These are phyloP conservation scores for Colletotrichum australisinense DNA, from an alignment of 2,329 filamentous ascomycete genomes.

Conservation along the genomic window DNA sequence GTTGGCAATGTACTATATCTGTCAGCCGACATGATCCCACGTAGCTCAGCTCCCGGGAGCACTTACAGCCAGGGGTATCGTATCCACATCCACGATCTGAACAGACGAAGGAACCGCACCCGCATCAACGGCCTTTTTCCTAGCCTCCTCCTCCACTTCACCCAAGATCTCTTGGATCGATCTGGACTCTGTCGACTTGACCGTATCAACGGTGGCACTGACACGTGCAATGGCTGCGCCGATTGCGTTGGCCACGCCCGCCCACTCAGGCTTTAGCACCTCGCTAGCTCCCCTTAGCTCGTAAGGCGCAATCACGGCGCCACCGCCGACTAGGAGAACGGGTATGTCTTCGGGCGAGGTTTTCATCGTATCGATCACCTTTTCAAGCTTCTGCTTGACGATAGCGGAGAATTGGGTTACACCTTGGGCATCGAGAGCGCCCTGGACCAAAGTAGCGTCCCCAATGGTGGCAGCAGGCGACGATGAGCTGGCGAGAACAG, in stretches of 20 bases:
- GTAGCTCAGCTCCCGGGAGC: no score
- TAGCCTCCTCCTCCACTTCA: slow-evolving; percentile 52
- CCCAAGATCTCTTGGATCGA: slow-evolving; percentile 50
- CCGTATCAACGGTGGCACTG: slow-evolving; percentile 62
- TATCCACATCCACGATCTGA: slow-evolving; percentile 63
- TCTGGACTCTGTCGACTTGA: slow-evolving; percentile 59
- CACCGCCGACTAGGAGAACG: slow-evolving; percentile 72
- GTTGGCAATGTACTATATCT: slow-evolving; percentile 58
- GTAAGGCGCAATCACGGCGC: slow-evolving; percentile 67
- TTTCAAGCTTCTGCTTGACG: slow-evolving; percentile 64
- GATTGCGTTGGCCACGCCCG: slow-evolving; percentile 72
- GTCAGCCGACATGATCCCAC: slow-evolving; percentile 24
- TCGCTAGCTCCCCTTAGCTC: slow-evolving; percentile 64
- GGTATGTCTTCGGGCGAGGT: slow-evolving; percentile 69
- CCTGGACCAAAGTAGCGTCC: slow-evolving; percentile 49
- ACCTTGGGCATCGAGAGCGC: slow-evolving; percentile 44
- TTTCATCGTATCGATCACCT: slow-evolving; percentile 71
- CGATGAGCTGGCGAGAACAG: slow-evolving; percentile 46
- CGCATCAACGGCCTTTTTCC: slow-evolving; percentile 55
- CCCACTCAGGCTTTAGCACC: slow-evolving; percentile 67
- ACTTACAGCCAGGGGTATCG: slow-evolving; percentile 62
- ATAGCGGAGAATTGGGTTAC: slow-evolving; percentile 50
- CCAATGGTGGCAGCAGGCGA: slow-evolving; percentile 50
- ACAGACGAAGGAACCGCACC: slow-evolving; percentile 58
- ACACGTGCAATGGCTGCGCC: slow-evolving; percentile 72